Percentiles rank a stretch among this genome's conserved stretches.
These are phyloP conservation scores for Phylloporus sp. DNA, from an alignment of 768 basidiomycete genomes.

Conservation along the genomic window DNA sequence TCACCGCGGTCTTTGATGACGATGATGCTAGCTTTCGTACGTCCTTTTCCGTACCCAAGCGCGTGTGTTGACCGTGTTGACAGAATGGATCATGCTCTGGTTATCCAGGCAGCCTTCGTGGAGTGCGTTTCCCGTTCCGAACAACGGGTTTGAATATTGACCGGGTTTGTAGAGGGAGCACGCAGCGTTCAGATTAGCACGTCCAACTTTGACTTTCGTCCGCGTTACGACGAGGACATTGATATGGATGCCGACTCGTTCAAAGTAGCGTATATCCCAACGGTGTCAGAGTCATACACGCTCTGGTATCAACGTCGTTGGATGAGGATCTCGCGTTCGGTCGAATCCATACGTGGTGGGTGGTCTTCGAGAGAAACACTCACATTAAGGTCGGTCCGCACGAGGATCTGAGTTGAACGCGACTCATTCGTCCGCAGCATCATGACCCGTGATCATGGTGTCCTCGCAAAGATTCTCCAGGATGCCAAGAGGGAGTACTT, in stretches of 20 bases:
- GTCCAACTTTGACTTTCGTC: constrained; percentile 30
- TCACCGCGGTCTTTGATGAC: constrained; percentile 60
- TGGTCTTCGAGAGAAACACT: constrained; percentile 21
- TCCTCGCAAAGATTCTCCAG: constrained; percentile 50
- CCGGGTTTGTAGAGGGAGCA: constrained; percentile 28
- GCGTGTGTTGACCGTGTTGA: neutral
- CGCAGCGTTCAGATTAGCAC: constrained; percentile 54
- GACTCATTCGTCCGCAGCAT: constrained; percentile 37
- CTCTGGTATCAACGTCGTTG: constrained; percentile 34
- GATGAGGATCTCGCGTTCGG: constrained; percentile 25
- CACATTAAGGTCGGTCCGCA: constrained; percentile 18
- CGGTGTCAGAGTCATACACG: constrained; percentile 30
- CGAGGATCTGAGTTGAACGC: neutral
- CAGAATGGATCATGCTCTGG: constrained; percentile 74
- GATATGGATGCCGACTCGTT: constrained; percentile 23
- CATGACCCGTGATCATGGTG: constrained; percentile 40
- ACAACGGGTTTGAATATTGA: neutral
- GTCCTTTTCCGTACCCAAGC: constrained; percentile 14
- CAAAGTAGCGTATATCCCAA: constrained; percentile 34
- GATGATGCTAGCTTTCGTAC: constrained; percentile 55
- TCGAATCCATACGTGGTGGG: constrained; percentile 14
- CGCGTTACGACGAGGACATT: constrained; percentile 16
- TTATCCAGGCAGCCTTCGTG: constrained; percentile 59
- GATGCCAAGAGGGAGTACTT: constrained; percentile 53
- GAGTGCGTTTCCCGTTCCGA: constrained; percentile 35